These are phyloP conservation scores for Chlorella variabilis DNA, from an alignment of 163 green algal genomes.

Conservation along the genomic window DNA sequence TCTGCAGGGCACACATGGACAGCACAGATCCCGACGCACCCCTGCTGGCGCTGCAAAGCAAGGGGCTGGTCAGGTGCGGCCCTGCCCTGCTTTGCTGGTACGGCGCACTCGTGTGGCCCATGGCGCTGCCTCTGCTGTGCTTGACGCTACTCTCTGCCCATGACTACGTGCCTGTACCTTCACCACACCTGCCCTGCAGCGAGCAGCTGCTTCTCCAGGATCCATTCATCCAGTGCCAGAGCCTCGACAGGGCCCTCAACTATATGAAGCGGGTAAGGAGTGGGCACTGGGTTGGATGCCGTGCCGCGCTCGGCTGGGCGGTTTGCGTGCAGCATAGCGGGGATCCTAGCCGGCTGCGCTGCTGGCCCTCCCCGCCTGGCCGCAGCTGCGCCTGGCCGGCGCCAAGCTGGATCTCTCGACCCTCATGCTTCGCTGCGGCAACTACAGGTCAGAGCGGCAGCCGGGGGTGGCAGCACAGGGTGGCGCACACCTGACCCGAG, in stretches of 20 bases:
- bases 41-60: constrained; percentile 18
- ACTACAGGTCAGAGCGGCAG: constrained; percentile 6
- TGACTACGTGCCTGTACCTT: neutral
- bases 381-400: constrained; percentile 8
- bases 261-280: constrained; percentile 28
- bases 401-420: neutral
- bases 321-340: too few relatives aligned
- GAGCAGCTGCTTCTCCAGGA: constrained; percentile 1
- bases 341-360: neutral
- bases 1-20: constrained; percentile 3
- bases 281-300: neutral
- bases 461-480: neutral
- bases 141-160: too few relatives aligned
- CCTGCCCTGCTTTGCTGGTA: too few relatives aligned
- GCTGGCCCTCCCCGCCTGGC: neutral
- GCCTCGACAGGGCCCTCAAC: neutral
- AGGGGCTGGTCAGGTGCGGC: constrained; percentile 18
- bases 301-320: too few relatives aligned
- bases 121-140: too few relatives aligned
- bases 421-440: constrained; percentile 10
- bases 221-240: constrained; percentile 2
- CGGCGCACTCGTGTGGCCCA: too few relatives aligned
- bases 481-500: neutral
- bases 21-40: neutral
- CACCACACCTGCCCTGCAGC: neutral